phyloP scores from a whole-genome alignment of 2,329 filamentous ascomycete genomes.

The Blastomyces percursus region DNA sequence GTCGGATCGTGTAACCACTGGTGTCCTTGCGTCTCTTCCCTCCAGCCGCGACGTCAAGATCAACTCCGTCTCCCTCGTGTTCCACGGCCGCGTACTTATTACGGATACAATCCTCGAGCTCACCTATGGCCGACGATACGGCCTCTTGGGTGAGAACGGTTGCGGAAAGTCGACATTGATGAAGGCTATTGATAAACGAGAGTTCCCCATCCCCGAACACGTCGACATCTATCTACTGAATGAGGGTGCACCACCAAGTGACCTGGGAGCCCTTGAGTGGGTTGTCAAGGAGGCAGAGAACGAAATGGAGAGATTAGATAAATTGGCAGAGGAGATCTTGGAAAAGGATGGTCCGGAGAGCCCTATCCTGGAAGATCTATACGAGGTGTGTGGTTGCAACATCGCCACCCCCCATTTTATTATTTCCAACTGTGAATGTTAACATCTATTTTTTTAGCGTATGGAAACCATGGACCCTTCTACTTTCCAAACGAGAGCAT shows the following conservation, averaged over 20 bases:
- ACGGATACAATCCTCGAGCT: conserved; percentile 89
- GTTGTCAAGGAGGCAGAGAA: conserved; percentile 89
- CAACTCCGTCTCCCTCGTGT: conserved; percentile 82
- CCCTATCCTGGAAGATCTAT: conserved; percentile 82
- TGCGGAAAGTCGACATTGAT: conserved; percentile 98
- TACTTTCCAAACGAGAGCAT: conserved; percentile 90
- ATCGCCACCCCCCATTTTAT: background rate
- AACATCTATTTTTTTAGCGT: conserved; percentile 48
- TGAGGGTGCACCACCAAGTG: conserved; percentile 82
- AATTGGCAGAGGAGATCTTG: conserved; percentile 75
- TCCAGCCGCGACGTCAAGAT: conserved; percentile 95
- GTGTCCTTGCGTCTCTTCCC: conserved; percentile 76
- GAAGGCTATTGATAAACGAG: conserved; percentile 85
- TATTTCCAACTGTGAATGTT: background rate
- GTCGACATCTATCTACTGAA: conserved; percentile 98
- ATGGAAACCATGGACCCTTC: conserved; percentile 99
- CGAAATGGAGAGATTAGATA: conserved; percentile 83
- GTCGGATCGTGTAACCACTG: conserved; percentile 95
- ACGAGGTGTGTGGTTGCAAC: conserved; percentile 58
- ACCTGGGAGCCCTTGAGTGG: conserved; percentile 90
- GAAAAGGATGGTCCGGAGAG: conserved; percentile 88
- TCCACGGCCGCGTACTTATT: conserved; percentile 95
- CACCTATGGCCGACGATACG: conserved; percentile 85
- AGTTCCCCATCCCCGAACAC: conserved; percentile 91
- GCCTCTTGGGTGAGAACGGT: conserved; percentile 94